A percentile compares a stretch with the other conserved stretches of the same genome.
phyloP scores from a whole-genome alignment of 2,329 filamentous ascomycete genomes.

The Cadophora sp. region DNA sequence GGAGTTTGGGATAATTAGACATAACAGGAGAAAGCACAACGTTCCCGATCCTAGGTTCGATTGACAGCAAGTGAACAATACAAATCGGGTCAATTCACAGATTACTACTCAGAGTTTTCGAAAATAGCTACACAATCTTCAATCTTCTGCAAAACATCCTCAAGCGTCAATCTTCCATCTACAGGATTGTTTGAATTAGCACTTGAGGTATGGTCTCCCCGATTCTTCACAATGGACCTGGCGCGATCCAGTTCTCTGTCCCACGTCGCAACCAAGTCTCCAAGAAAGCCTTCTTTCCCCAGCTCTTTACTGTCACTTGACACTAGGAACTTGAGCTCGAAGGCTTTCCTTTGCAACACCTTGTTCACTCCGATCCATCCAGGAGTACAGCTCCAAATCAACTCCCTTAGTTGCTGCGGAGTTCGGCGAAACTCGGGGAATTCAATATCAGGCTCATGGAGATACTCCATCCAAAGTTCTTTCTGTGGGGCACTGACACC shows the following conservation, averaged over 20 bases:
- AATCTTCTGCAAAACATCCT: background rate
- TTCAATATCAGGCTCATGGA: background rate
- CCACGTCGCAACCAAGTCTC: background rate
- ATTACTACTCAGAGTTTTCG: no score
- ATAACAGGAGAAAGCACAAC: no score
- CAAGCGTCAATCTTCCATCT: background rate
- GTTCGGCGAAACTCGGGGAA: conserved; percentile 13
- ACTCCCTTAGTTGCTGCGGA: background rate
- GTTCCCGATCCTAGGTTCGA: no score
- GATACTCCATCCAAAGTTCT: background rate
- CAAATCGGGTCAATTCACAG: no score
- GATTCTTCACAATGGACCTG: background rate
- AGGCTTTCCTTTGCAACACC: background rate
- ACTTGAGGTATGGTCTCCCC: background rate
- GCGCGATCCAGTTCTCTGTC: background rate
- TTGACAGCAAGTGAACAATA: no score
- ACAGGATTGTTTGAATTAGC: background rate
- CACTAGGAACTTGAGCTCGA: background rate
- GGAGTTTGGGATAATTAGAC: no score
- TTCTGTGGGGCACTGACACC: background rate
- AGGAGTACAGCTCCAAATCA: background rate
- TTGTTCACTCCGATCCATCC: background rate
- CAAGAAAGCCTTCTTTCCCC: background rate
- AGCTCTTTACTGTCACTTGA: background rate
- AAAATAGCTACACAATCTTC: background rate